phyloP scores from a whole-genome alignment of 805 yeast genomes.

The Starmera quercuum region DNA sequence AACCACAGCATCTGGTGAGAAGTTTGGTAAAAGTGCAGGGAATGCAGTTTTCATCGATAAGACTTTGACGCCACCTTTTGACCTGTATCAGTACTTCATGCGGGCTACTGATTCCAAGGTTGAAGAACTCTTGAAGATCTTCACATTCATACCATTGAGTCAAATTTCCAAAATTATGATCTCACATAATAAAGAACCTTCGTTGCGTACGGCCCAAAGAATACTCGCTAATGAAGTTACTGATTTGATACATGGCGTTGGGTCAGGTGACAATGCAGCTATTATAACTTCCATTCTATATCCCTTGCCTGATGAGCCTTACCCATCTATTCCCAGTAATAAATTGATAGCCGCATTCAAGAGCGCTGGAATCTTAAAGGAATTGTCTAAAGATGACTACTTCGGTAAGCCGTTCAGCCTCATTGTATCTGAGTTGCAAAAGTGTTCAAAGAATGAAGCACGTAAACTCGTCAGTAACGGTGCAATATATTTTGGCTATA shows the following conservation, averaged over 20 bases:
- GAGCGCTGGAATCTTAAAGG: constrained; percentile 46
- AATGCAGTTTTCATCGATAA: constrained; percentile 87
- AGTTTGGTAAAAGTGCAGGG: constrained; percentile 96
- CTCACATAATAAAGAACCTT: constrained; percentile 52
- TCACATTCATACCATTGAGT: constrained; percentile 67
- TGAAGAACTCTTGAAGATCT: constrained; percentile 56
- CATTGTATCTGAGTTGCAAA: constrained; percentile 40
- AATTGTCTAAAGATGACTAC: constrained; percentile 27
- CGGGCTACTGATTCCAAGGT: constrained; percentile 75
- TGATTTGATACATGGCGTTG: constrained; percentile 80
- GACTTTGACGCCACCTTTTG: constrained; percentile 68
- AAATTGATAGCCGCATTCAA: constrained; percentile 48
- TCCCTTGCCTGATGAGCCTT: constrained; percentile 45
- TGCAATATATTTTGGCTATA: constrained; percentile 63
- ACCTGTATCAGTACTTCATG: constrained; percentile 78
- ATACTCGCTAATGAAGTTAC: constrained; percentile 78
- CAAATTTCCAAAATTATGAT: constrained; percentile 47
- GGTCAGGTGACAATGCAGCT: constrained; percentile 62
- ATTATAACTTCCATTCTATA: constrained; percentile 61
- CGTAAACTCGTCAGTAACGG: constrained; percentile 59
- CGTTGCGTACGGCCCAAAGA: constrained; percentile 63
- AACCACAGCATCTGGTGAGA: constrained; percentile 83
- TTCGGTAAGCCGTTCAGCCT: constrained; percentile 38
- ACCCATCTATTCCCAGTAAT: constrained; percentile 37
- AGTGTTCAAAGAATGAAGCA: constrained; percentile 49